A percentile compares a stretch with the other conserved stretches of the same genome.
These are phyloP conservation scores for Aspergillus novoparasiticus DNA, from an alignment of 2,329 filamentous ascomycete species.

Conservation along the genomic window DNA sequence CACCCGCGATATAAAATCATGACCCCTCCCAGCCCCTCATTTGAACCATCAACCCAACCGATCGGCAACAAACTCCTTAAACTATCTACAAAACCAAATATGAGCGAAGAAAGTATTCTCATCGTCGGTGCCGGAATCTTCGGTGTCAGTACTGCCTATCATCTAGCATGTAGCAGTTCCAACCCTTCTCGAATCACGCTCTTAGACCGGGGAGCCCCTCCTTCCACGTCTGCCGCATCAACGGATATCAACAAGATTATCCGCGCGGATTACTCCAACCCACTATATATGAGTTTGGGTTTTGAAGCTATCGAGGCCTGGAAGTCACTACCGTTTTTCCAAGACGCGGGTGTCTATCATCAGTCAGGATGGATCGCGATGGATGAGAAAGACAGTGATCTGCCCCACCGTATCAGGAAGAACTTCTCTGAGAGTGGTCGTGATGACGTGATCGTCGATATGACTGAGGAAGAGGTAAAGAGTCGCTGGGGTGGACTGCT, in stretches of 20 bases:
- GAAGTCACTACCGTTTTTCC: conserved; percentile 59
- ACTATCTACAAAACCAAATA: conserved; percentile 1
- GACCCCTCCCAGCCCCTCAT: neutral
- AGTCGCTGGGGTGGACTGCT: conserved; percentile 47
- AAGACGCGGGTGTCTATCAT: conserved; percentile 56
- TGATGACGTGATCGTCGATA: conserved; percentile 41
- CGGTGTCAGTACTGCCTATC: conserved; percentile 66
- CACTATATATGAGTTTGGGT: conserved; percentile 65
- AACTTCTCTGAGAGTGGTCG: conserved; percentile 56
- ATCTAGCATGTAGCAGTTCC: conserved; percentile 57
- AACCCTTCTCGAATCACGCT: conserved; percentile 55
- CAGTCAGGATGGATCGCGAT: conserved; percentile 63
- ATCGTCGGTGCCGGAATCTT: conserved; percentile 69
- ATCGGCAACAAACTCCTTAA: neutral
- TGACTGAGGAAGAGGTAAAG: conserved; percentile 47
- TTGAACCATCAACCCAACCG: neutral
- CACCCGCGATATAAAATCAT: neutral
- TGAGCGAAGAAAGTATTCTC: conserved; percentile 38
- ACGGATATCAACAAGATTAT: conserved; percentile 76
- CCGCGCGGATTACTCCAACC: conserved; percentile 68
- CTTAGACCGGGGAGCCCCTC: conserved; percentile 58
- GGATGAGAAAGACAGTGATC: conserved; percentile 50
- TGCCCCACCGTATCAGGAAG: conserved; percentile 55
- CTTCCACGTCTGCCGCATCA: conserved; percentile 61
- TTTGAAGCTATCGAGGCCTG: conserved; percentile 68